These are phyloP conservation scores for Neospermospora avenae DNA, from an alignment of 2,329 filamentous ascomycete species.

Conservation along the genomic window DNA sequence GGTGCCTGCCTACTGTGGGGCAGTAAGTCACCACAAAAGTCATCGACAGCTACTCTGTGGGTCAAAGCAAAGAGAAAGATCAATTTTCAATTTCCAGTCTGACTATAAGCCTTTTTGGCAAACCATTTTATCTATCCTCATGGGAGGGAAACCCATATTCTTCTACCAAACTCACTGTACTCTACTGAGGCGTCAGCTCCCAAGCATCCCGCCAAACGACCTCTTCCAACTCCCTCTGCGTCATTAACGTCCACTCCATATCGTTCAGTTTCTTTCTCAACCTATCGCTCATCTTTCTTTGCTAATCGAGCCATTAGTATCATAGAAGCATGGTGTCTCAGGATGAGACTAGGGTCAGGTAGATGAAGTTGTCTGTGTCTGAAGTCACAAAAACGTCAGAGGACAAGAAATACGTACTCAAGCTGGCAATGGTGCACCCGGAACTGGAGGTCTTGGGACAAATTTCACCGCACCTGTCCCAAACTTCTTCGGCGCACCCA, in stretches of 20 bases:
- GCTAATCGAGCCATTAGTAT: too few relatives aligned
- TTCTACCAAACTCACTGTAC: background rate
- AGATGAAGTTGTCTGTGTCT: too few relatives aligned
- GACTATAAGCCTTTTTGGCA: too few relatives aligned
- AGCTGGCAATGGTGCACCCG: slow-evolving; percentile 2
- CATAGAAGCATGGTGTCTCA: too few relatives aligned
- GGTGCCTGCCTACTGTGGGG: background rate
- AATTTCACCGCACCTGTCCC: background rate
- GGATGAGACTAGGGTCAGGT: too few relatives aligned
- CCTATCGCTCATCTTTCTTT: slow-evolving; percentile 19
- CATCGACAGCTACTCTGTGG: too few relatives aligned
- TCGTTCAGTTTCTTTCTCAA: slow-evolving; percentile 14
- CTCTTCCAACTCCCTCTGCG: slow-evolving; percentile 18
- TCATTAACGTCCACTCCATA: slow-evolving; percentile 15
- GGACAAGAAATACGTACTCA: too few relatives aligned
- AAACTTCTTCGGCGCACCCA: background rate
- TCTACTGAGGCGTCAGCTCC: background rate
- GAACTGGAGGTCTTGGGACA: background rate
- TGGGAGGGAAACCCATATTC: too few relatives aligned
- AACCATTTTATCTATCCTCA: too few relatives aligned
- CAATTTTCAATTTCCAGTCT: too few relatives aligned
- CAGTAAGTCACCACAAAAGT: background rate
- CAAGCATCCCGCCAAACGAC: slow-evolving; percentile 10
- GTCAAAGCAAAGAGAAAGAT: too few relatives aligned
- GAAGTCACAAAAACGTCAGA: too few relatives aligned